These are phyloP conservation scores for Stenocarpella maydis DNA, from an alignment of 2,329 filamentous ascomycete genomes.

Conservation along the genomic window DNA sequence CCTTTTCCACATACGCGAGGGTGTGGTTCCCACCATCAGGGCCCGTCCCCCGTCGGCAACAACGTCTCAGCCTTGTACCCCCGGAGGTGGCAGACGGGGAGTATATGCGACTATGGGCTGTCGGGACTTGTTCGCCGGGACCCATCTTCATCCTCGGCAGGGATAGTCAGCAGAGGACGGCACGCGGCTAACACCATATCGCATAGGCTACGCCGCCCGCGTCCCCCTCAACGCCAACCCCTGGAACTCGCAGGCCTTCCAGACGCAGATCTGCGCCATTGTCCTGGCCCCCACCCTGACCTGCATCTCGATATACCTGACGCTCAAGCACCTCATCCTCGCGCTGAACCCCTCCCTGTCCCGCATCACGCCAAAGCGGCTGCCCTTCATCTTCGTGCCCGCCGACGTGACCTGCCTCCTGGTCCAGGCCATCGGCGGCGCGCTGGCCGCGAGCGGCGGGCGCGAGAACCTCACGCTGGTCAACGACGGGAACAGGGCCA, in stretches of 20 bases:
- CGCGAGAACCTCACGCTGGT: conserved; percentile 49
- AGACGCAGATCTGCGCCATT: conserved; percentile 67
- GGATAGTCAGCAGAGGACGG: conserved; percentile 1
- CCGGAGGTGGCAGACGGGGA: background rate
- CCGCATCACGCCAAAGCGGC: conserved; percentile 59
- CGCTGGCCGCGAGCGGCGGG: conserved; percentile 57
- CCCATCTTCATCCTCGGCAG: background rate
- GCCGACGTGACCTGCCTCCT: conserved; percentile 66
- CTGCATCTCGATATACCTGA: conserved; percentile 70
- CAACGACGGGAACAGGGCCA: conserved; percentile 56
- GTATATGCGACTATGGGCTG: background rate
- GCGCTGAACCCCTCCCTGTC: conserved; percentile 58
- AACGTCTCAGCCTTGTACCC: background rate
- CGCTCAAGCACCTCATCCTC: conserved; percentile 66
- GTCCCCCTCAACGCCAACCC: conserved; percentile 60
- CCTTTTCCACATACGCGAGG: background rate
- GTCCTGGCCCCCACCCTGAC: conserved; percentile 68
- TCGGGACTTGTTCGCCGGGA: background rate
- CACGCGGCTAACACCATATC: background rate
- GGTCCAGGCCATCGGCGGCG: conserved; percentile 66
- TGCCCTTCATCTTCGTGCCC: conserved; percentile 66
- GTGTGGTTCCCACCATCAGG: background rate
- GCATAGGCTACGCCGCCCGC: conserved; percentile 61
- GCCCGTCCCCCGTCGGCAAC: background rate
- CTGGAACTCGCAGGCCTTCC: conserved; percentile 62